Percentiles rank a stretch among this genome's conserved stretches.
These are phyloP conservation scores for Gnomoniopsis smithogilvyi DNA, from an alignment of 2,329 filamentous ascomycete genomes.

Conservation along the genomic window DNA sequence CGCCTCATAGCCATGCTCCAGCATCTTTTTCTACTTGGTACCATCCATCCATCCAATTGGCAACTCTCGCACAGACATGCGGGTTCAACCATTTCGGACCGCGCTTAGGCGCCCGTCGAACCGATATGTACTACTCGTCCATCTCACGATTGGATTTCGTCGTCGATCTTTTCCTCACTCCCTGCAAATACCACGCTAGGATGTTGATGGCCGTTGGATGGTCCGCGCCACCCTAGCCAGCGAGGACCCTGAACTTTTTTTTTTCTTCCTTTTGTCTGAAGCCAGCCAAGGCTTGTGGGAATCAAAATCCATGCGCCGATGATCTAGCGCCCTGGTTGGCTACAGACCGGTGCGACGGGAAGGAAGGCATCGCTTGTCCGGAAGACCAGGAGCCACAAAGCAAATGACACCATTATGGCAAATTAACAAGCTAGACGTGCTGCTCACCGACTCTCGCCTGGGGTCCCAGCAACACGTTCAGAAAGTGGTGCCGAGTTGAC, in stretches of 20 bases:
- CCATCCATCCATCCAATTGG: constrained; percentile 6
- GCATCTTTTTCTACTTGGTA: background rate
- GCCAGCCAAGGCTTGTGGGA: constrained; percentile 9
- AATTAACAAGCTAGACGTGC: no score
- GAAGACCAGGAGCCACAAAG: background rate
- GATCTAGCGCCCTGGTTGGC: constrained; percentile 14
- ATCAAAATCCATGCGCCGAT: background rate
- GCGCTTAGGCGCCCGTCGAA: background rate
- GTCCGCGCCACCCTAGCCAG: constrained; percentile 17
- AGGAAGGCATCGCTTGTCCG: constrained; percentile 1
- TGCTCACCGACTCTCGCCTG: constrained; percentile 2
- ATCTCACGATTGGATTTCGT: background rate
- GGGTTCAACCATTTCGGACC: background rate
- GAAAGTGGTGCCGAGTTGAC: background rate
- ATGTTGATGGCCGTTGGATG: constrained; percentile 6
- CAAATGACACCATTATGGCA: background rate
- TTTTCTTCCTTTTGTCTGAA: no score
- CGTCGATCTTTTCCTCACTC: constrained; percentile 7
- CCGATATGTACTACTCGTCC: background rate
- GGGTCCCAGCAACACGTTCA: background rate
- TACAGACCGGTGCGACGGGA: background rate
- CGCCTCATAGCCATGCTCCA: no score
- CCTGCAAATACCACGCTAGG: constrained; percentile 6
- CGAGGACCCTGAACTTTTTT: constrained; percentile 14
- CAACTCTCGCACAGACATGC: constrained; percentile 8